Evolutionary conservation across 768 basidiomycete genomes (phyloP).

Genomic region (Lactarius indigo): DNA sequence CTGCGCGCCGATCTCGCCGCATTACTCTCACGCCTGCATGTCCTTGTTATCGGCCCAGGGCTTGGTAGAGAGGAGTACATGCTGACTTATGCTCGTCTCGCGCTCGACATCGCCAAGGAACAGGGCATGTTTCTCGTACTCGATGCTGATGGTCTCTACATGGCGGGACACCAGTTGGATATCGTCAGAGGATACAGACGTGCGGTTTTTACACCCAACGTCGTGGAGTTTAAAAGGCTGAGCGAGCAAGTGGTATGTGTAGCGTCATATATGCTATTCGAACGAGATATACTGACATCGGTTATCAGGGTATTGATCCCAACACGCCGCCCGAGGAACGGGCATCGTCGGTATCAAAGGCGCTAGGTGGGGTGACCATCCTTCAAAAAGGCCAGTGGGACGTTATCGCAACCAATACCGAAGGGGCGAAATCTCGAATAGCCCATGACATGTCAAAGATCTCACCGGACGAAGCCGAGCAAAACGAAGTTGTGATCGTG

Average conservation of each 20-base stretch:
- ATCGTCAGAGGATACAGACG: slow-evolving; percentile 82
- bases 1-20: slow-evolving; percentile 55
- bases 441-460: slow-evolving; percentile 41
- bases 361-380: slow-evolving; percentile 84
- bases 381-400: slow-evolving; percentile 85
- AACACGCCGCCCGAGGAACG: slow-evolving; percentile 47
- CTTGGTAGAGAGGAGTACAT: slow-evolving; percentile 90
- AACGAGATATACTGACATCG: neutral
- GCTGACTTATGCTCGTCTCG: slow-evolving; percentile 75
- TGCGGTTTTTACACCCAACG: slow-evolving; percentile 90
- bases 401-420: slow-evolving; percentile 75
- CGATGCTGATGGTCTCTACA: slow-evolving; percentile 89
- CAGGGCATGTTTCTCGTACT: slow-evolving; percentile 84
- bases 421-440: slow-evolving; percentile 43
- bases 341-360: slow-evolving; percentile 69
- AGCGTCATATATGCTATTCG: neutral
- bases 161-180: slow-evolving; percentile 70
- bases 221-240: slow-evolving; percentile 87
- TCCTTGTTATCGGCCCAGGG: slow-evolving; percentile 90
- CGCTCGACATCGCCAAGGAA: slow-evolving; percentile 67
- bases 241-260: slow-evolving; percentile 63
- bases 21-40: slow-evolving; percentile 83
- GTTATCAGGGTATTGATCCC: slow-evolving; percentile 47
- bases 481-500: slow-evolving; percentile 52
- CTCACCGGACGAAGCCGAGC: slow-evolving; percentile 32